Percentiles rank a stretch among this genome's conserved stretches.
Conservation (phyloP, 148 eudicot genomes). For the Polygonum maritimum region DNA sequence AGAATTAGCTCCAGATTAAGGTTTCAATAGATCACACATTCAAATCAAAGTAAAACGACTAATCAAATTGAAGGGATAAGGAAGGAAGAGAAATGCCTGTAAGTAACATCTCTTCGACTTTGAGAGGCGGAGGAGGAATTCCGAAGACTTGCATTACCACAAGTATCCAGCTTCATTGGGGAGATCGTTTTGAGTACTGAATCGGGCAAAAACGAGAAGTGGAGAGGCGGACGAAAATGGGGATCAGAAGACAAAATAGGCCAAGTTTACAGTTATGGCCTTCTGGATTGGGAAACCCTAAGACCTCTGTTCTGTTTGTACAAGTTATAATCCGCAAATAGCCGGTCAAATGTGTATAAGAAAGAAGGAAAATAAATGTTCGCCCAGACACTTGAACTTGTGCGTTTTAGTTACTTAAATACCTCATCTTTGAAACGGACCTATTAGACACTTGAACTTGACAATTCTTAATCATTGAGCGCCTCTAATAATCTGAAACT, state of each 20-base stretch:
- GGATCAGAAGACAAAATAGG: neutral
- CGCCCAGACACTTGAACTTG: no score
- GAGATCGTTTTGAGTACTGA: neutral
- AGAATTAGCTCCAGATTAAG: neutral
- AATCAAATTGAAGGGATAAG: neutral
- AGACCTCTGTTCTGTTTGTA: neutral
- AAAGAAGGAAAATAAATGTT: no score
- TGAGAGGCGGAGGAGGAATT: constrained; percentile 23
- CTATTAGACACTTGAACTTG: no score
- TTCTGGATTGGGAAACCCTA: neutral
- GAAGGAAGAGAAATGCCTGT: constrained; percentile 22
- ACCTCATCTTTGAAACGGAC: no score
- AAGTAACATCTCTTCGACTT: constrained; percentile 40
- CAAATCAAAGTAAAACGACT: neutral
- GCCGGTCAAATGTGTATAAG: no score
- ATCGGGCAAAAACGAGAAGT: neutral
- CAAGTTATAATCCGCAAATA: no score
- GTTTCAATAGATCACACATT: neutral
- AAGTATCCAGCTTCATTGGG: constrained; percentile 7
- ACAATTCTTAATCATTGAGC: no score
- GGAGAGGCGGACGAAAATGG: neutral
- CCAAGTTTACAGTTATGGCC: neutral
- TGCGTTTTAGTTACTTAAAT: no score
- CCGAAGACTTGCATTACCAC: constrained; percentile 11
- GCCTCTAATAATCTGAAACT: no score